Percentiles rank a stretch among this genome's conserved stretches.
Conservation (phyloP, 2,329 filamentous ascomycete genomes). For the Colletotrichum sidae region DNA sequence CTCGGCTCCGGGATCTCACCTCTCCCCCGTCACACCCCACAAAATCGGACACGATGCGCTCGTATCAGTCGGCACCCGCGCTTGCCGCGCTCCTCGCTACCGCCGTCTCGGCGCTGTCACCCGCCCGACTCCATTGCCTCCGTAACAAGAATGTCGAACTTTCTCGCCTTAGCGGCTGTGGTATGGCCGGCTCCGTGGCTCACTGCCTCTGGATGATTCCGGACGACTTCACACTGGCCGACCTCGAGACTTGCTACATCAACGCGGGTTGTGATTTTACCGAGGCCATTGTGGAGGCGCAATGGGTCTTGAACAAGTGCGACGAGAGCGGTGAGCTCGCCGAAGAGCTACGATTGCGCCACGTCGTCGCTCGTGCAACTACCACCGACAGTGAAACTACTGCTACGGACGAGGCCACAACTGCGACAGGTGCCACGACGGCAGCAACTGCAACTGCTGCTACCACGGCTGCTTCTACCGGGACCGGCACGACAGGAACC, state of each 20-base stretch:
- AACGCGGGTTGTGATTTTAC: conserved; percentile 49
- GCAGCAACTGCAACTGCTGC: conserved; percentile 3
- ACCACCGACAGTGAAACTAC: conserved; percentile 38
- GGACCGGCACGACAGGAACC: conserved; percentile 44
- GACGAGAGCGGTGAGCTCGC: conserved; percentile 29
- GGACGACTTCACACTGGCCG: conserved; percentile 42
- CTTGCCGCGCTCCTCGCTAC: conserved; percentile 41
- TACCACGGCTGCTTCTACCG: conserved; percentile 46
- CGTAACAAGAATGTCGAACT: conserved; percentile 51
- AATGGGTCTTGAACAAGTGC: conserved; percentile 47
- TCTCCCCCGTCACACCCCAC: conserved; percentile 14
- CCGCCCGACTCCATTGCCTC: conserved; percentile 52
- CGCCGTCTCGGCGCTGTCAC: conserved; percentile 45
- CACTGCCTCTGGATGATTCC: conserved; percentile 54
- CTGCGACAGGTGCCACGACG: conserved; percentile 23
- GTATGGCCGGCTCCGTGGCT: conserved; percentile 53
- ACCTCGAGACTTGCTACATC: conserved; percentile 53
- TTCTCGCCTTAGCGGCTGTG: conserved; percentile 56
- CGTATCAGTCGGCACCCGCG: conserved; percentile 28
- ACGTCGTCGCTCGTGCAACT: conserved; percentile 35
- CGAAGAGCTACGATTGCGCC: conserved; percentile 37
- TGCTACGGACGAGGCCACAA: conserved; percentile 37
- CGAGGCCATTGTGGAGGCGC: conserved; percentile 46
- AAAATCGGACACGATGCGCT: conserved; percentile 33
- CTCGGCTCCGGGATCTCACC: conserved; percentile 18